Base-by-base conservation (phyloP, 495 filamentous ascomycete genomes). In the Penicillium arizonense region DNA sequence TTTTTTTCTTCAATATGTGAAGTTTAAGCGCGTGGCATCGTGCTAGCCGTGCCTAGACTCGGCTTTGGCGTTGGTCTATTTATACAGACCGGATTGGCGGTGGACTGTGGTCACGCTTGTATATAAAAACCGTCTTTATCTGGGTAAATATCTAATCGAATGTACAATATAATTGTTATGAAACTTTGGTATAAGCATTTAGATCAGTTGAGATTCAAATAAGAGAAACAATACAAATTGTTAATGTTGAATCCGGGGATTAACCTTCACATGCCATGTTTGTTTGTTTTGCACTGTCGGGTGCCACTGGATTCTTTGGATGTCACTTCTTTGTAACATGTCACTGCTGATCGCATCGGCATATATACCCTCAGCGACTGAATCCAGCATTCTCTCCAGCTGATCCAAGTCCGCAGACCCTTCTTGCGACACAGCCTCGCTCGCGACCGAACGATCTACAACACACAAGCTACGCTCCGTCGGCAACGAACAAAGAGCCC, bases 281-380 rank as follows among this genome's bases (percentile, higher is more conserved):
- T 63, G 60, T 55, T 52, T 60, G 34, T 51, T 63, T 63, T 63
- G 60, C 60, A 60, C 34, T 44, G 2, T 32, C 36, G 20, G 38
- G 21, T 44, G 30, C 34, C 39, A 47, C 44, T 30, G 18, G 18
- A 18, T 18, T 18, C 18, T 18, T 18, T 53, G 12, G 16, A 28
- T 38, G 4, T 52, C 21, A 11, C 12, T 20, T 47, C 42, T 44
- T 45, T 6, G 33, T 24, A 1, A 10, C 9, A 5, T 33, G 0
- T 13, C 12, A 28, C 14, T 23, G 20, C 39, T 32, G 23, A 32
- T 54, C 20, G 48, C 51, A 47, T 47, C n/a, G 28, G 30, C 16
- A 26, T 14, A 42, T 42, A 42, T 50, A 18, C n/a, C 13, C 32
- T 34, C 16, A 9, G 30, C 3, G 7, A 18, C 7, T 8, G 26